phyloP scores from a whole-genome alignment of 106 monocot genomes.

The Platanthera zijinensis region DNA sequence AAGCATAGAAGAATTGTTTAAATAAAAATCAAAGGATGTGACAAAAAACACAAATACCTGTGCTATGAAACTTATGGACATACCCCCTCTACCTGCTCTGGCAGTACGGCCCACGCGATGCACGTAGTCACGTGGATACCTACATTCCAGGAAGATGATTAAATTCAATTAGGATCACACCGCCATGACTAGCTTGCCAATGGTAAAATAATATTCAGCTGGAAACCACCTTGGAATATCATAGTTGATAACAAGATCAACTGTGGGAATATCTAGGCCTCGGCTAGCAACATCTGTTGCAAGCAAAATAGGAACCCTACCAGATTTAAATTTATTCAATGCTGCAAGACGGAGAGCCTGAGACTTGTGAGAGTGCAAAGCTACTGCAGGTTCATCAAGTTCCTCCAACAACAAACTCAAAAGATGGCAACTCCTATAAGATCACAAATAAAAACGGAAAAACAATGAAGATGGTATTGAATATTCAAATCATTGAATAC shows the following conservation, averaged over 20 bases:
- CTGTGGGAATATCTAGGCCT: slow-evolving; percentile 95
- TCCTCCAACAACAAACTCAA: slow-evolving; percentile 77
- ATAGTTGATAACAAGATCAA: slow-evolving; percentile 96
- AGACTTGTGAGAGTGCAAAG: slow-evolving; percentile 76
- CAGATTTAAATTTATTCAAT: slow-evolving; percentile 77
- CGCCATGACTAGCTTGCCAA: not conserved
- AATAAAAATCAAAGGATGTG: too few species aligned
- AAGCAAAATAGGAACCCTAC: slow-evolving; percentile 58
- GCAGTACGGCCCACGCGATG: slow-evolving; percentile 97
- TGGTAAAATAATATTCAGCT: not conserved
- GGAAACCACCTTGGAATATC: slow-evolving; percentile 75
- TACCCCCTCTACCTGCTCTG: slow-evolving; percentile 84
- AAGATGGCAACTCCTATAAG: slow-evolving; percentile 67
- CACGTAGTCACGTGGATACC: slow-evolving; percentile 73
- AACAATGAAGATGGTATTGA: not conserved
- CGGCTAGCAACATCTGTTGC: slow-evolving; percentile 95
- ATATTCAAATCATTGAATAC: not conserved
- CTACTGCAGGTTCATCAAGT: slow-evolving; percentile 57
- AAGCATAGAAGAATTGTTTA: too few species aligned
- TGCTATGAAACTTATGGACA: slow-evolving; percentile 71
- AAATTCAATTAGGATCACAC: slow-evolving; percentile 5
- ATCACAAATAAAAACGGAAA: not conserved
- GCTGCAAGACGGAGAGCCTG: slow-evolving; percentile 70
- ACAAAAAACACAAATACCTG: slow-evolving; percentile 35
- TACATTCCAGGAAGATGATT: slow-evolving; percentile 20